Evolutionary conservation across 139 green algal genomes (phyloP).

Genomic region (Chlorella sp.): DNA sequence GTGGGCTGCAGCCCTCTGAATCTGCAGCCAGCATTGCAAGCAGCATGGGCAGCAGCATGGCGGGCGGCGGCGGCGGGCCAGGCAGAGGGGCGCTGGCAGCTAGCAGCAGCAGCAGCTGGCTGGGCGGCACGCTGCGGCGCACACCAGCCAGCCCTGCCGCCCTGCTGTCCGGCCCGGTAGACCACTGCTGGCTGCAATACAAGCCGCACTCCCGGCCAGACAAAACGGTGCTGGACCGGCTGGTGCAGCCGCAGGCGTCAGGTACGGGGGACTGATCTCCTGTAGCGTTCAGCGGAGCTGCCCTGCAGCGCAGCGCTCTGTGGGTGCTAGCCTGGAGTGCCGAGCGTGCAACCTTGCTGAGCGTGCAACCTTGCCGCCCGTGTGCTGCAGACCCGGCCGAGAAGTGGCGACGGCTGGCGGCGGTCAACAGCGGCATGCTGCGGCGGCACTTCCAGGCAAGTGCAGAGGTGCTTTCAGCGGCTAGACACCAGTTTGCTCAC

Average conservation of each 20-base stretch:
- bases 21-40: constrained; percentile 12
- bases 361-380: not conserved
- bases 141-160: constrained; percentile 52
- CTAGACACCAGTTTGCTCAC: too few species aligned
- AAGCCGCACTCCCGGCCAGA: constrained; percentile 69
- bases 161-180: constrained; percentile 71
- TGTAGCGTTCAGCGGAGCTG: too few species aligned
- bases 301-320: too few species aligned
- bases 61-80: not conserved
- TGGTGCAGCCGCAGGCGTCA: constrained; percentile 6
- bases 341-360: too few species aligned
- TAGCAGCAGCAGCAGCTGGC: constrained; percentile 1
- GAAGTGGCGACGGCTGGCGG: constrained; percentile 59
- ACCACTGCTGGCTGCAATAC: constrained; percentile 77
- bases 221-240: constrained; percentile 55
- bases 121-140: constrained; percentile 51
- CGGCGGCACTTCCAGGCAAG: constrained; percentile 76
- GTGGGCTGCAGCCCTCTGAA: not conserved
- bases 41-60: not conserved
- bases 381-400: constrained; percentile 39
- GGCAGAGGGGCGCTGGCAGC: not conserved
- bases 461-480: too few species aligned
- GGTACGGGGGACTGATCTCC: too few species aligned
- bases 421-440: constrained; percentile 74
- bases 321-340: too few species aligned